Percentiles rank a stretch among this genome's conserved stretches.
phyloP scores from a whole-genome alignment of 768 basidiomycete genomes.

The Basidioascus undulatus region DNA sequence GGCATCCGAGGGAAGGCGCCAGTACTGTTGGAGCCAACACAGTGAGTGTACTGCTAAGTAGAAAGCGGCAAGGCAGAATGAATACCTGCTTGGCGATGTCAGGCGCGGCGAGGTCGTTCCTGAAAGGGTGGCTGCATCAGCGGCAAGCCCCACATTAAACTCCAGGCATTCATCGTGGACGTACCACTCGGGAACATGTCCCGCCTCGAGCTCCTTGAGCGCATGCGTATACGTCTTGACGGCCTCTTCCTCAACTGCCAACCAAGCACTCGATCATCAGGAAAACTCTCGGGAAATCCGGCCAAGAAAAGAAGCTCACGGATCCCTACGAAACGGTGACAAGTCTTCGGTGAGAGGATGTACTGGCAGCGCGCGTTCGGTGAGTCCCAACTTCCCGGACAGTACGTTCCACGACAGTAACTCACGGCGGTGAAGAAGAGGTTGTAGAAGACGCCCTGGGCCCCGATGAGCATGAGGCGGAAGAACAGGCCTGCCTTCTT shows the following conservation, averaged over 20 bases:
- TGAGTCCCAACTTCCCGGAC: not conserved
- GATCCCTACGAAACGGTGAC: conserved; percentile 14
- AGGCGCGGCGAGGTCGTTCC: conserved; percentile 3
- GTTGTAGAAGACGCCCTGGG: conserved; percentile 81
- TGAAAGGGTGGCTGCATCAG: not conserved
- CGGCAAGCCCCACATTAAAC: not conserved
- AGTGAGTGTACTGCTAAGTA: too few relatives aligned
- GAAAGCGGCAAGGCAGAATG: not conserved
- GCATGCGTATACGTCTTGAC: conserved; percentile 70
- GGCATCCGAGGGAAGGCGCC: conserved; percentile 14
- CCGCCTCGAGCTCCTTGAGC: conserved; percentile 59
- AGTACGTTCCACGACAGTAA: not conserved
- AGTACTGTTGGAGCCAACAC: too few relatives aligned
- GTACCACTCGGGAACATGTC: conserved; percentile 57
- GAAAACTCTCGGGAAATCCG: too few relatives aligned
- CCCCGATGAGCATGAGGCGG: conserved; percentile 57
- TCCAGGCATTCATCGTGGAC: conserved; percentile 4
- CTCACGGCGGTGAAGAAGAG: conserved; percentile 16
- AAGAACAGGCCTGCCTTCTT: conserved; percentile 60
- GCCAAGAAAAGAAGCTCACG: too few relatives aligned
- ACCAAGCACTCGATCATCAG: too few relatives aligned
- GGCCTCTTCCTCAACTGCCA: conserved; percentile 89
- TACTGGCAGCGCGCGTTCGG: not conserved
- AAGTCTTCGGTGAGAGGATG: conserved; percentile 2
- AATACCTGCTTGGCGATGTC: not conserved